Evolutionary conservation across 306 rosid genomes (phyloP).

Genomic region (Carpinus fangiana): DNA sequence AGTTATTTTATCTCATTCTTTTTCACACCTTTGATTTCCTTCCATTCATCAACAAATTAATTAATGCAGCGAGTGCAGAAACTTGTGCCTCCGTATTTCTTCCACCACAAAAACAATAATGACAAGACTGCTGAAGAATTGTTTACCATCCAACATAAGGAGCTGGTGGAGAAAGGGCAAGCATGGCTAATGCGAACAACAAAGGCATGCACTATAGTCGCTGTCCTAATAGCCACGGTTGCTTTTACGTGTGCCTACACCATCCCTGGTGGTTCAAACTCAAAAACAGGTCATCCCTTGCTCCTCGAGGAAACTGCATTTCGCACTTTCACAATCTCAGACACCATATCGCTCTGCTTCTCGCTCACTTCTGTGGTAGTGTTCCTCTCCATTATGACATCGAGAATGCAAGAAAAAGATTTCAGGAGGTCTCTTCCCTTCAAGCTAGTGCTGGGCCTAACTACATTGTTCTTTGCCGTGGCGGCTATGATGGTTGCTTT

Average conservation of each 20-base stretch:
- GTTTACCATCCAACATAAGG: conserved; percentile 7
- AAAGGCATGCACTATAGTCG: conserved; percentile 21
- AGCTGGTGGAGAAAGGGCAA: no score
- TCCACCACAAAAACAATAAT: not conserved
- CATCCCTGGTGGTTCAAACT: conserved; percentile 10
- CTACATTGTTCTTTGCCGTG: conserved; percentile 16
- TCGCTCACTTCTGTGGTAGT: conserved; percentile 29
- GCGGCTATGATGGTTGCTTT: conserved; percentile 22
- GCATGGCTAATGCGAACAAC: conserved; percentile 26
- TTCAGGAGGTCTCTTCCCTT: conserved; percentile 17
- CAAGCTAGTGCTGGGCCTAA: conserved; percentile 29
- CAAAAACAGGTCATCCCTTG: conserved; percentile 8
- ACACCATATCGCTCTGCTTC: conserved; percentile 10
- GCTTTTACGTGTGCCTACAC: conserved; percentile 29
- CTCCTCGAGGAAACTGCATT: conserved; percentile 13
- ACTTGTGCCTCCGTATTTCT: conserved; percentile 2
- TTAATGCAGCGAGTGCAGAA: conserved; percentile 11
- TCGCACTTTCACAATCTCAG: conserved; percentile 8
- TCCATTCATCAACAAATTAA: no score
- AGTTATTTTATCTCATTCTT: no score
- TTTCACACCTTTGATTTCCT: no score
- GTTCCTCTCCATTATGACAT: conserved; percentile 26
- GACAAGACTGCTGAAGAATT: conserved; percentile 3
- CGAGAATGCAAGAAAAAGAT: conserved; percentile 18
- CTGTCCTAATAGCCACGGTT: conserved; percentile 30